Conservation (phyloP, 1,139 yeast genomes). For the Pichia sp. region DNA sequence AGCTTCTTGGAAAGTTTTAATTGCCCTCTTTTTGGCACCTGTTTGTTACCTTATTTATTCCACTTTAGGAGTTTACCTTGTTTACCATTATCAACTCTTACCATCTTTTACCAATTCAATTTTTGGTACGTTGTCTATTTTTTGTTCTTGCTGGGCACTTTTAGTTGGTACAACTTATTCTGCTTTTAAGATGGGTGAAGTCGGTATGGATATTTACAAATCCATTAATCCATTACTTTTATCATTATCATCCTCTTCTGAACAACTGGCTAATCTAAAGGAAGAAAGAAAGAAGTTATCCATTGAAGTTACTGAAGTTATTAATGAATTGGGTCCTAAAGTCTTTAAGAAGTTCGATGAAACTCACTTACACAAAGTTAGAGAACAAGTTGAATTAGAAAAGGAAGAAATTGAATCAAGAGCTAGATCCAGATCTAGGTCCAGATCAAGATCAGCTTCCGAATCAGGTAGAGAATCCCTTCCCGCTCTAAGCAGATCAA, state of each 20-base stretch:
- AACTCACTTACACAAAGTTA: constrained; percentile 18
- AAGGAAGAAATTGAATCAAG: constrained; percentile 20
- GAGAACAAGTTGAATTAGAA: constrained; percentile 25
- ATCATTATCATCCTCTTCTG: constrained; percentile 45
- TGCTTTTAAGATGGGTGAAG: constrained; percentile 67
- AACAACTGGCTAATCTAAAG: constrained; percentile 44
- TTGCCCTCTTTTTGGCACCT: constrained; percentile 66
- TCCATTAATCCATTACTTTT: constrained; percentile 59
- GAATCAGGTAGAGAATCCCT: constrained; percentile 6
- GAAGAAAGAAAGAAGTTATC: constrained; percentile 45
- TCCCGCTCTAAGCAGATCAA: constrained; percentile 13
- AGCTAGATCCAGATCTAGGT: constrained; percentile 20
- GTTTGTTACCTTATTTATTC: constrained; percentile 61
- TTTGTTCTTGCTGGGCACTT: constrained; percentile 36
- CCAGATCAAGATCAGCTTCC: constrained; percentile 14
- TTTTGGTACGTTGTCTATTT: constrained; percentile 39
- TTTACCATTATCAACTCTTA: constrained; percentile 34
- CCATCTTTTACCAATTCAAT: constrained; percentile 30
- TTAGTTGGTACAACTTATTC: constrained; percentile 61
- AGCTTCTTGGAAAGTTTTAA: constrained; percentile 72
- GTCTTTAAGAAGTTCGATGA: constrained; percentile 47
- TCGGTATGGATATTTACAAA: constrained; percentile 66
- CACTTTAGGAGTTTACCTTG: constrained; percentile 42
- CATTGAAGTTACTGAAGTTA: constrained; percentile 47
- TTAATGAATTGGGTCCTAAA: constrained; percentile 57